Percentiles rank a stretch among this genome's conserved stretches.
These are phyloP conservation scores for Cudoniella acicularis DNA, from an alignment of 495 filamentous ascomycete species.

Conservation along the genomic window DNA sequence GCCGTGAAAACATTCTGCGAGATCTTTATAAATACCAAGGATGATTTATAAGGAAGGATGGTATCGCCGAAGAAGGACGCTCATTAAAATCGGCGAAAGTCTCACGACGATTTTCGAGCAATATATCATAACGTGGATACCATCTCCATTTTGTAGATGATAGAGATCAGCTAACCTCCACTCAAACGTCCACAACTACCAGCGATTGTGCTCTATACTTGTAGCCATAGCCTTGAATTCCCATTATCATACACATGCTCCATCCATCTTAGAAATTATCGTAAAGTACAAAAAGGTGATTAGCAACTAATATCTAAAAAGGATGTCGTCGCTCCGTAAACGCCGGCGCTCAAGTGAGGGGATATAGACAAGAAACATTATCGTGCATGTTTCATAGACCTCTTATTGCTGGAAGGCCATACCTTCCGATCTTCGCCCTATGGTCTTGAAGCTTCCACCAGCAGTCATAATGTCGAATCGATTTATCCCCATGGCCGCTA, in stretches of 20 bases:
- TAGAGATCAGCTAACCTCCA: not conserved
- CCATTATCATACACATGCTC: not conserved
- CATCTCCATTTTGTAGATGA: not conserved
- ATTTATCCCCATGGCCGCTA: slow-evolving; percentile 54
- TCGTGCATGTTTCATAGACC: not conserved
- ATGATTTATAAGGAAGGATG: not conserved
- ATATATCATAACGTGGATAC: not conserved
- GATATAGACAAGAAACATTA: not conserved
- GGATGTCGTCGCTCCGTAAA: not conserved
- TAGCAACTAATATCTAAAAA: not conserved
- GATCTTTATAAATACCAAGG: not conserved
- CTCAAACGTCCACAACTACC: not conserved
- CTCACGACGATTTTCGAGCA: too few relatives aligned
- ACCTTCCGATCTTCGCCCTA: slow-evolving; percentile 17
- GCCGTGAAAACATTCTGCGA: not conserved
- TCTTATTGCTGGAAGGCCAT: slow-evolving; percentile 20
- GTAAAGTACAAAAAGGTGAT: not conserved
- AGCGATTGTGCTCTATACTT: not conserved
- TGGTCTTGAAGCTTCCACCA: slow-evolving; percentile 42
- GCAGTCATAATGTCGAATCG: slow-evolving; percentile 65
- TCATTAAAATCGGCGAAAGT: too few relatives aligned
- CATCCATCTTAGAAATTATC: not conserved
- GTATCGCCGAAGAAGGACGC: not conserved
- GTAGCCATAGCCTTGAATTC: too few relatives aligned
- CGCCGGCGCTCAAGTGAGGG: slow-evolving; percentile 14